Conservation (phyloP, 1,284 basidiomycete species). For the Blastosporella zonata region DNA sequence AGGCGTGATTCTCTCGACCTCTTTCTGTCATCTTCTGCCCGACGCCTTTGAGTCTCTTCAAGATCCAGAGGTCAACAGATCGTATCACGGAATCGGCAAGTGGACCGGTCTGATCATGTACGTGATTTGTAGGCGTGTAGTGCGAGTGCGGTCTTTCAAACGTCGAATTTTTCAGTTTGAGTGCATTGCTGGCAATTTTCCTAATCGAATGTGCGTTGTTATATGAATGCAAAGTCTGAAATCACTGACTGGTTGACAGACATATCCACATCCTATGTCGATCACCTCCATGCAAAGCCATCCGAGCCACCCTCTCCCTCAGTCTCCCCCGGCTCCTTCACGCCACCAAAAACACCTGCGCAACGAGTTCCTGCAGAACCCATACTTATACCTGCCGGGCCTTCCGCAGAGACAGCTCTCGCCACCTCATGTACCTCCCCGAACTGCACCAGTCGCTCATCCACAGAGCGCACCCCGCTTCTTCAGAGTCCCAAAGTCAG, state of each 20-base stretch:
- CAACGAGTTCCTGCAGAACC: slow-evolving; percentile 5
- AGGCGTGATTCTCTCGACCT: slow-evolving; percentile 78
- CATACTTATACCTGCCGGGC: neutral
- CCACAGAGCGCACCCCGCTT: slow-evolving; percentile 18
- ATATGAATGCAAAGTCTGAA: neutral
- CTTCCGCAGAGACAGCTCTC: slow-evolving; percentile 3
- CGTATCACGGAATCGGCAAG: slow-evolving; percentile 46
- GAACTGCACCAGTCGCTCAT: slow-evolving; percentile 4
- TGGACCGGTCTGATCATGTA: slow-evolving; percentile 73
- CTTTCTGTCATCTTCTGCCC: slow-evolving; percentile 74
- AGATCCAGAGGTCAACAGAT: slow-evolving; percentile 40
- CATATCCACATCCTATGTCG: slow-evolving; percentile 68
- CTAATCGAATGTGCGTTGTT: slow-evolving; percentile 66
- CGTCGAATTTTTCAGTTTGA: slow-evolving; percentile 41
- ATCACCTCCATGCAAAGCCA: slow-evolving; percentile 58
- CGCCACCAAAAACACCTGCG: slow-evolving; percentile 11
- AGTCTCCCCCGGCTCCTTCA: slow-evolving; percentile 20
- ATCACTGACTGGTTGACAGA: slow-evolving; percentile 39
- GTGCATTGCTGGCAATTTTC: slow-evolving; percentile 66
- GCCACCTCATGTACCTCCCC: slow-evolving; percentile 1
- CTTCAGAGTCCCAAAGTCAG: slow-evolving; percentile 1
- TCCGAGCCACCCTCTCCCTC: slow-evolving; percentile 48
- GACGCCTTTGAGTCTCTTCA: slow-evolving; percentile 66
- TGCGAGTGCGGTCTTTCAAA: neutral
- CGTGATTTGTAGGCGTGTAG: slow-evolving; percentile 34